phyloP scores from a whole-genome alignment of 2,329 filamentous ascomycete genomes.

The Paracorniculantispora psalliotae region DNA sequence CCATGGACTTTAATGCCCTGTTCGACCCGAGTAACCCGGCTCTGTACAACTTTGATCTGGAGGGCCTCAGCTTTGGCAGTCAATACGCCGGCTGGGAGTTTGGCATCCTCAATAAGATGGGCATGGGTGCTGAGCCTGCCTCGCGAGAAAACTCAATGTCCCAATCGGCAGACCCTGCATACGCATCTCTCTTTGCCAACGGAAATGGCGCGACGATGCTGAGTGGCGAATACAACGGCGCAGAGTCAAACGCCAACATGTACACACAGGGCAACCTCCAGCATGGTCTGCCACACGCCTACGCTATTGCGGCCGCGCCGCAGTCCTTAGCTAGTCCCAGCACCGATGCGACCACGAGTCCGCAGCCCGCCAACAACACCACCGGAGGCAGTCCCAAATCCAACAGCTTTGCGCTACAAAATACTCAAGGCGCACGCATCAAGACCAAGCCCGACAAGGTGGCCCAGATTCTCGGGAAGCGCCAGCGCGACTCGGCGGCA shows the following conservation, averaged over 20 bases:
- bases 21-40: constrained; percentile 92
- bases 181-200: constrained; percentile 46
- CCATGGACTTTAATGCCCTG: constrained; percentile 53
- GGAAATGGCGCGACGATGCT: constrained; percentile 42
- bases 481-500: constrained; percentile 67
- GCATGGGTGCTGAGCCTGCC: constrained; percentile 66
- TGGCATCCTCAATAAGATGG: constrained; percentile 94
- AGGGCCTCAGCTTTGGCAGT: constrained; percentile 83
- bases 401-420: constrained; percentile 21
- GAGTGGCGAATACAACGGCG: constrained; percentile 47
- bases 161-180: constrained; percentile 34
- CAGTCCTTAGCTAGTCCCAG: constrained; percentile 59
- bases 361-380: constrained; percentile 48
- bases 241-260: constrained; percentile 45
- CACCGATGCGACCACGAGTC: constrained; percentile 58
- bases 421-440: constrained; percentile 28
- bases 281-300: constrained; percentile 60
- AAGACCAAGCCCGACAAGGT: constrained; percentile 41
- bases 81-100: constrained; percentile 95
- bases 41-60: constrained; percentile 92
- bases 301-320: constrained; percentile 59
- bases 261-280: constrained; percentile 56
- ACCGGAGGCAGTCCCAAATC: constrained; percentile 49
- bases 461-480: constrained; percentile 52
- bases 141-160: constrained; percentile 58